phyloP scores from a whole-genome alignment of 1,284 basidiomycete genomes.

The Xanthoconium separans region DNA sequence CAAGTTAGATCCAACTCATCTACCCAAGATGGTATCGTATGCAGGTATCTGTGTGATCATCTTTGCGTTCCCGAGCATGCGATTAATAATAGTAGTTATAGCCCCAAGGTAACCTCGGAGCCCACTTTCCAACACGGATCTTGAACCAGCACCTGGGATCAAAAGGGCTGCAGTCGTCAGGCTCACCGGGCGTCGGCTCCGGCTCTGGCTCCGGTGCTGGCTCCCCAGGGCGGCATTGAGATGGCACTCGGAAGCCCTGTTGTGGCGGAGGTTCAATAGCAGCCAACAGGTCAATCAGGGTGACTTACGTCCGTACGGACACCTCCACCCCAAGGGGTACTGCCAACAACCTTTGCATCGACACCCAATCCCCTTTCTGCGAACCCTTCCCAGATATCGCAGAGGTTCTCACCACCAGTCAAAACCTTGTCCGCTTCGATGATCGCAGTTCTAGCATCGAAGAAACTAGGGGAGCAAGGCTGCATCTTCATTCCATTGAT shows the following conservation, averaged over 20 bases:
- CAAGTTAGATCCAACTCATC: slow-evolving; percentile 12
- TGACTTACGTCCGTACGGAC: slow-evolving; percentile 54
- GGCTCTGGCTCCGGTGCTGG: slow-evolving; percentile 28
- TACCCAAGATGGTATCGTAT: slow-evolving; percentile 20
- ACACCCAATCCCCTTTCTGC: slow-evolving; percentile 78
- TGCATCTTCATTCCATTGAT: slow-evolving; percentile 94
- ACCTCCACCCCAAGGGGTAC: slow-evolving; percentile 96
- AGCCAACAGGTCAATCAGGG: neutral
- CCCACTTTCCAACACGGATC: slow-evolving; percentile 21
- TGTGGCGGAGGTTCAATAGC: neutral
- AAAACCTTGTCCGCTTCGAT: slow-evolving; percentile 89
- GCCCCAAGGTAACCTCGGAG: slow-evolving; percentile 27
- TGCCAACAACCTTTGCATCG: slow-evolving; percentile 71
- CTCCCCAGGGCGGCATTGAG: slow-evolving; percentile 26
- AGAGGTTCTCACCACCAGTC: slow-evolving; percentile 91
- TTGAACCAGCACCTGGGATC: slow-evolving; percentile 32
- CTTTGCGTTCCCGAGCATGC: slow-evolving; percentile 10
- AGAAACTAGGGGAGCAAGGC: slow-evolving; percentile 89
- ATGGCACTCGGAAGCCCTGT: slow-evolving; percentile 32
- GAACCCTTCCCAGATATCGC: slow-evolving; percentile 88
- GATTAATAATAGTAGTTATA: slow-evolving; percentile 26
- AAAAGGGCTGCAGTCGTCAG: slow-evolving; percentile 29
- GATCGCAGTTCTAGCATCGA: slow-evolving; percentile 91
- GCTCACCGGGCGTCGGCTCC: slow-evolving; percentile 29
- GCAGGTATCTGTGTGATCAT: slow-evolving; percentile 13